Conservation (phyloP, 2,329 filamentous ascomycete genomes). For the Penicillium brasilianum region DNA sequence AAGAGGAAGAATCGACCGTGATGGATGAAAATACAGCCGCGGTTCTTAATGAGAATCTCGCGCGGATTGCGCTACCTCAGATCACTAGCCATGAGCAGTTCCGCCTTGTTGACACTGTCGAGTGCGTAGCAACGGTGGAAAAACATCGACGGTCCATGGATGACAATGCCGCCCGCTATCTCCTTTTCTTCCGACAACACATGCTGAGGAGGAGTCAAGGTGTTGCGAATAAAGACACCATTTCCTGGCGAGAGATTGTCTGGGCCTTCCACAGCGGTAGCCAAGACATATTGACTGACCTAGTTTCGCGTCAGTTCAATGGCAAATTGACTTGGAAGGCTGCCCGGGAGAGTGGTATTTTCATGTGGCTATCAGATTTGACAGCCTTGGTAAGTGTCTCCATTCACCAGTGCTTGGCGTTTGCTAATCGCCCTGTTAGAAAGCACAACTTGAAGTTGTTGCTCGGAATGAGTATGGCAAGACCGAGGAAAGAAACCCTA, state of each 20-base stretch:
- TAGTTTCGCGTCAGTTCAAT: slow-evolving; percentile 79
- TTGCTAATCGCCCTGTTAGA: slow-evolving; percentile 50
- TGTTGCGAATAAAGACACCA: slow-evolving; percentile 64
- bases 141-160: slow-evolving; percentile 88
- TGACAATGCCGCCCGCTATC: slow-evolving; percentile 83
- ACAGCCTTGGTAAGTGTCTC: slow-evolving; percentile 69
- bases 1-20: slow-evolving; percentile 61
- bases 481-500: slow-evolving; percentile 82
- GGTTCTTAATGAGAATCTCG: slow-evolving; percentile 76
- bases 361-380: slow-evolving; percentile 89
- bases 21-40: slow-evolving; percentile 74
- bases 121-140: slow-evolving; percentile 83
- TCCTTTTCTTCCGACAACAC: slow-evolving; percentile 85
- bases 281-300: slow-evolving; percentile 87
- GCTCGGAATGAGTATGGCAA: slow-evolving; percentile 93
- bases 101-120: slow-evolving; percentile 79
- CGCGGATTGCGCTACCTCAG: slow-evolving; percentile 73
- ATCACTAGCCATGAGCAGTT: slow-evolving; percentile 87
- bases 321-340: slow-evolving; percentile 82
- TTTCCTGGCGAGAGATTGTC: slow-evolving; percentile 59
- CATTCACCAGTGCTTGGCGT: background rate
- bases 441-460: slow-evolving; percentile 82
- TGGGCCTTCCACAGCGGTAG: slow-evolving; percentile 57
- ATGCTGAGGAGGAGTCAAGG: slow-evolving; percentile 70
- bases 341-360: slow-evolving; percentile 84